Evolutionary conservation across 371 early-diverging fungal species (phyloP).

Genomic region (Lichtheimia hyalospora): DNA sequence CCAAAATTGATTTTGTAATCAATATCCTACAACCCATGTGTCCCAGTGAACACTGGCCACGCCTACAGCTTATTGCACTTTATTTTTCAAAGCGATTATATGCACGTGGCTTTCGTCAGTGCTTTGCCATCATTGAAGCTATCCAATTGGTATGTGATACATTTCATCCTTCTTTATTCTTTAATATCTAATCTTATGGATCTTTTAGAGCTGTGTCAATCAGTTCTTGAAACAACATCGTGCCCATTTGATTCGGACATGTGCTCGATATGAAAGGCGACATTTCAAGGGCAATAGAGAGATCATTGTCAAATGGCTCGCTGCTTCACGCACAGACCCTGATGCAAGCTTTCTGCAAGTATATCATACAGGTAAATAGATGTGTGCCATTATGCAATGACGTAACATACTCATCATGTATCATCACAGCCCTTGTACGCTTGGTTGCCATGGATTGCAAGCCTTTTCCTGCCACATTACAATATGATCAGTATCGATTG

Average conservation of each 20-base stretch:
- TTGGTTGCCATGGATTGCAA: slow-evolving; percentile 20
- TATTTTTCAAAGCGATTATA: slow-evolving; percentile 37
- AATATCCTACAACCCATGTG: slow-evolving; percentile 57
- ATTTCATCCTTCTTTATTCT: not conserved
- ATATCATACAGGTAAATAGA: slow-evolving; percentile 25
- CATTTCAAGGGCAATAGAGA: slow-evolving; percentile 50
- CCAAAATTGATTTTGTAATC: slow-evolving; percentile 55
- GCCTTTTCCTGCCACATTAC: slow-evolving; percentile 55
- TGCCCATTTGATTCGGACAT: slow-evolving; percentile 19
- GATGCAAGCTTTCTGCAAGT: slow-evolving; percentile 18
- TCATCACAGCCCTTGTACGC: slow-evolving; percentile 19
- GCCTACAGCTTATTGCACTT: slow-evolving; percentile 14
- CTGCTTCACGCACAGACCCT: slow-evolving; percentile 25
- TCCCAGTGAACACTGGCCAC: slow-evolving; percentile 28
- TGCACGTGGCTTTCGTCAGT: slow-evolving; percentile 52
- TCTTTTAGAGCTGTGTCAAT: slow-evolving; percentile 25
- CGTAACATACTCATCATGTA: not conserved
- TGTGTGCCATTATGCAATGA: too few relatives aligned
- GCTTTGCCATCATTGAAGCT: slow-evolving; percentile 68
- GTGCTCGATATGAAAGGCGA: slow-evolving; percentile 59
- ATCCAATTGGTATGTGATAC: slow-evolving; percentile 67
- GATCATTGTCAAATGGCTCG: slow-evolving; percentile 37
- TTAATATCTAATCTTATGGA: slow-evolving; percentile 11
- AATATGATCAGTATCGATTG: slow-evolving; percentile 63
- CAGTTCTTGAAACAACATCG: slow-evolving; percentile 25